These are phyloP conservation scores for Ogataea zsoltii DNA, from an alignment of 805 yeast species.

Conservation along the genomic window DNA sequence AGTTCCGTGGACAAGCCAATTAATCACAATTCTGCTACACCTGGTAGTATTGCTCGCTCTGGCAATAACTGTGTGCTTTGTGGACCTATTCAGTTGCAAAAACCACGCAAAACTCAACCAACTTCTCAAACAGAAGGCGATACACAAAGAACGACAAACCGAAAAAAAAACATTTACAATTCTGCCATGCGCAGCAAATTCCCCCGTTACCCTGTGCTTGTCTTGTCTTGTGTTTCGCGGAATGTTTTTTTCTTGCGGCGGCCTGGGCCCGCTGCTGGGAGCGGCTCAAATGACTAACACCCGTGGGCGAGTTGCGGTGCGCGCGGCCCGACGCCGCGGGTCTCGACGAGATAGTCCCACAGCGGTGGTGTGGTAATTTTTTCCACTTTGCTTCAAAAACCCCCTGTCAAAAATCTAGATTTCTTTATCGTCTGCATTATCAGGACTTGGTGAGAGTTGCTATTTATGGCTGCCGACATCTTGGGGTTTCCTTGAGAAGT, in stretches of 20 bases:
- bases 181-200: slow-evolving; percentile 2
- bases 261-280: background rate
- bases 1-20: background rate
- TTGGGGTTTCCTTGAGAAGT: background rate
- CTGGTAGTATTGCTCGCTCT: background rate
- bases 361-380: no score
- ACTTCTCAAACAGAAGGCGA: background rate
- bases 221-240: no score
- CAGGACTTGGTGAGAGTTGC: no score
- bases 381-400: background rate
- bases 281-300: background rate
- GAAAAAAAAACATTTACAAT: slow-evolving; percentile 1
- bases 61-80: background rate
- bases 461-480: no score
- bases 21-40: background rate
- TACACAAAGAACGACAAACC: slow-evolving; percentile 6
- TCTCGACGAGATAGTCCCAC: background rate
- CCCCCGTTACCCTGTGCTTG: slow-evolving; percentile 4
- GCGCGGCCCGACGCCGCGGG: slow-evolving; percentile 1
- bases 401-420: slow-evolving; percentile 5
- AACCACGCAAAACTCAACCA: background rate
- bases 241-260: background rate
- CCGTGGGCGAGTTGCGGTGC: background rate
- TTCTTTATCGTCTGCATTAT: background rate
- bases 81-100: background rate